Conservation (phyloP, 208 protist genomes). For the Acanthamoeba royreba region DNA sequence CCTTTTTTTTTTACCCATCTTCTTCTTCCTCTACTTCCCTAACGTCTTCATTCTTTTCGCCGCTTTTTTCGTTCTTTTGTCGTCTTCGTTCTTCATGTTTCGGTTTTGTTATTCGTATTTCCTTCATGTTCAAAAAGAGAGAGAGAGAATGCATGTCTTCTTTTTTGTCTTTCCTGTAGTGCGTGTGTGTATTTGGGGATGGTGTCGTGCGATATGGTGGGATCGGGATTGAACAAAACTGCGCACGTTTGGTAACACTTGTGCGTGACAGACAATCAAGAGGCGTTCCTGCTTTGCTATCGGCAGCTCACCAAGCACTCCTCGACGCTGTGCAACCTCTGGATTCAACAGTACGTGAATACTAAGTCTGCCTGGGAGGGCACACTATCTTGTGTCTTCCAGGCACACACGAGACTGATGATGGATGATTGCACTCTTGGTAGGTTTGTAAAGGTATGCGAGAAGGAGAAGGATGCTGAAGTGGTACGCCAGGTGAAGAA, state of each 20-base stretch:
- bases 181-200: too few species aligned
- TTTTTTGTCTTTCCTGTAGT: too few species aligned
- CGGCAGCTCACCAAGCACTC: not conserved
- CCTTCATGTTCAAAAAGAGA: too few species aligned
- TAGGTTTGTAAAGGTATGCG: not conserved
- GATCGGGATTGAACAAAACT: too few species aligned
- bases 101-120: too few species aligned
- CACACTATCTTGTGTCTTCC: not conserved
- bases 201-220: too few species aligned
- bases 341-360: not conserved
- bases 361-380: not conserved
- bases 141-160: too few species aligned
- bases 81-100: not conserved
- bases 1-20: not conserved
- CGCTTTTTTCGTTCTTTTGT: too few species aligned
- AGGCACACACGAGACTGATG: too few species aligned
- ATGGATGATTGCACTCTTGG: not conserved
- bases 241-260: too few species aligned
- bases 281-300: not conserved
- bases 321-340: not conserved
- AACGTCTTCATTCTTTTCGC: too few species aligned
- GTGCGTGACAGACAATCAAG: not conserved
- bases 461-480: not conserved
- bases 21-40: not conserved
- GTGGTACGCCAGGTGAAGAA: not conserved